Percentiles rank a stretch among this genome's conserved stretches.
These are phyloP conservation scores for Chlorella sp. DNA, from an alignment of 139 green algal genomes.

Conservation along the genomic window DNA sequence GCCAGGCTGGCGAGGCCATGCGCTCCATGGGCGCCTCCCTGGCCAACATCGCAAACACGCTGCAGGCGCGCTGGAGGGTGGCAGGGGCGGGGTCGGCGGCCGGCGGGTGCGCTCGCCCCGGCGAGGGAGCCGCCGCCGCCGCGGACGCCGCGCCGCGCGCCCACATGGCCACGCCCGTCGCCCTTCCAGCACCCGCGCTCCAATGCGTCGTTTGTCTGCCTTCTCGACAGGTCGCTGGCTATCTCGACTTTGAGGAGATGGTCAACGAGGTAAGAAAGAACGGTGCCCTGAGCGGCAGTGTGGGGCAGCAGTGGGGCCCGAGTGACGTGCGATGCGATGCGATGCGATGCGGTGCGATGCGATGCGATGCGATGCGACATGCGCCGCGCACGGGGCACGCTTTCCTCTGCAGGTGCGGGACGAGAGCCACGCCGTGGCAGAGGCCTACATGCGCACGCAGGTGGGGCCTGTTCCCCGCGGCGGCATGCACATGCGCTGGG, in stretches of 20 bases:
- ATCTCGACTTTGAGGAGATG: slow-evolving; percentile 21
- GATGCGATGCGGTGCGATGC: too few species aligned
- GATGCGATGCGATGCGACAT: too few species aligned
- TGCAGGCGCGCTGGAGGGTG: neutral
- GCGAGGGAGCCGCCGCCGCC: neutral
- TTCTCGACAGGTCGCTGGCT: neutral
- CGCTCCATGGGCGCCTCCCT: slow-evolving; percentile 23
- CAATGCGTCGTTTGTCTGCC: neutral
- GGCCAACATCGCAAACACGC: slow-evolving; percentile 1
- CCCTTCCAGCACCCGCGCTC: neutral
- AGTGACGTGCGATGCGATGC: too few species aligned
- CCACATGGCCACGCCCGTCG: neutral
- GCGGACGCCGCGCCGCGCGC: neutral
- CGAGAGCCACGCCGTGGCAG: slow-evolving; percentile 2
- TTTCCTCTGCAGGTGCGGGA: too few species aligned
- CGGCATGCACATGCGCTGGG: neutral
- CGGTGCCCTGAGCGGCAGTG: too few species aligned
- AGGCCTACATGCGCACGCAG: neutral
- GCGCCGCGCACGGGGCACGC: too few species aligned
- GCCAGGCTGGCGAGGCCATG: slow-evolving; percentile 25
- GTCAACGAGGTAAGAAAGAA: too few species aligned
- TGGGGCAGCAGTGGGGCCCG: too few species aligned
- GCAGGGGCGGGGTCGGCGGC: neutral
- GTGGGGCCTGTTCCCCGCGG: neutral
- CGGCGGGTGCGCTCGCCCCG: neutral